A percentile compares a stretch with the other conserved stretches of the same genome.
These are phyloP conservation scores for Claviceps sp. DNA, from an alignment of 2,329 filamentous ascomycete genomes.

Conservation along the genomic window DNA sequence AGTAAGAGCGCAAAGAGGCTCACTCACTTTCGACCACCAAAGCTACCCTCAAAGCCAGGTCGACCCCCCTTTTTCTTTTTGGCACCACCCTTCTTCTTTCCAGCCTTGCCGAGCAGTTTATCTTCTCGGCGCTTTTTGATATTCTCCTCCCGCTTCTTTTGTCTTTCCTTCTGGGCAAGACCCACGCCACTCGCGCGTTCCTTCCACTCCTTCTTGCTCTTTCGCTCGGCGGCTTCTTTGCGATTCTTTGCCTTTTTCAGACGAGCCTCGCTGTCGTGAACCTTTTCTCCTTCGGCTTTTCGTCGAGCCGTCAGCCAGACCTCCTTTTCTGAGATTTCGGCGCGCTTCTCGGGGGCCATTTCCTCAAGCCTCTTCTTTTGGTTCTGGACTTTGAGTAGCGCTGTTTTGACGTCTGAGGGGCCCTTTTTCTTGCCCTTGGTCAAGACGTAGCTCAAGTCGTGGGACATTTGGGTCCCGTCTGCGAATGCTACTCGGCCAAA, in stretches of 20 bases:
- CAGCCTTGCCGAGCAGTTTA: slow-evolving; percentile 46
- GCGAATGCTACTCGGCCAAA: slow-evolving; percentile 87
- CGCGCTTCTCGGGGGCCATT: slow-evolving; percentile 68
- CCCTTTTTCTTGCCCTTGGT: slow-evolving; percentile 55
- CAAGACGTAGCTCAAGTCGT: slow-evolving; percentile 50
- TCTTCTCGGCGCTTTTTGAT: slow-evolving; percentile 61
- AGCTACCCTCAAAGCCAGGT: slow-evolving; percentile 57
- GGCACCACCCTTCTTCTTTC: slow-evolving; percentile 40
- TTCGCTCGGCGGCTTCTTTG: slow-evolving; percentile 79
- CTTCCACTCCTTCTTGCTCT: slow-evolving; percentile 80
- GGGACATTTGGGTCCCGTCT: slow-evolving; percentile 69
- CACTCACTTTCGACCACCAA: slow-evolving; percentile 39
- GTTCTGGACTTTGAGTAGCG: slow-evolving; percentile 73
- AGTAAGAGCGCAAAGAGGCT: no score
- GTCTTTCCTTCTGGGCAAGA: slow-evolving; percentile 63
- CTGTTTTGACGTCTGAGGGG: slow-evolving; percentile 71
- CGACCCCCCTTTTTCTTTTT: slow-evolving; percentile 38
- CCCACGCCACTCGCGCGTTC: slow-evolving; percentile 60
- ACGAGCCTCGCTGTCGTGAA: slow-evolving; percentile 72
- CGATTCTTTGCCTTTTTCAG: slow-evolving; percentile 93
- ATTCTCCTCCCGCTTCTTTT: slow-evolving; percentile 73
- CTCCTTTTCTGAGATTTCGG: slow-evolving; percentile 86
- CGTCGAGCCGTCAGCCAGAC: slow-evolving; percentile 85
- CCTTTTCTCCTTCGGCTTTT: slow-evolving; percentile 76
- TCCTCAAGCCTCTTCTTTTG: slow-evolving; percentile 68